phyloP scores from a whole-genome alignment of 768 basidiomycete species.

The Lactifluus piperatus region DNA sequence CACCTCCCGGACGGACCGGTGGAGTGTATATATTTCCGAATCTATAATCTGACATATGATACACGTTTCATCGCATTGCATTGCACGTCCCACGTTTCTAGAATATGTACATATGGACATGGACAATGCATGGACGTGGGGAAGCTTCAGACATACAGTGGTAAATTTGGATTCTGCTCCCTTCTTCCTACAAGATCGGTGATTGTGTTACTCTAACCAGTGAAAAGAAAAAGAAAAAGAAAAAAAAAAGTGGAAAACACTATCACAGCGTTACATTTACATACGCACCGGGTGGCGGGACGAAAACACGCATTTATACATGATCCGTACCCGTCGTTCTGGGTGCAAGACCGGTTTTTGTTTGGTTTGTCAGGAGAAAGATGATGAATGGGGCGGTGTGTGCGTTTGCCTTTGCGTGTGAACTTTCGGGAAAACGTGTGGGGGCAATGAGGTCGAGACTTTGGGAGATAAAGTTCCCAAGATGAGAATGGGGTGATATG shows the following conservation, averaged over 20 bases:
- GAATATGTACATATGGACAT: background rate
- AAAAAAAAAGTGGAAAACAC: background rate
- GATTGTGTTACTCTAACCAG: background rate
- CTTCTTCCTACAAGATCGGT: background rate
- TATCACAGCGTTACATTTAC: background rate
- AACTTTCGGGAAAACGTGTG: slow-evolving; percentile 10
- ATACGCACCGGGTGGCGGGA: background rate
- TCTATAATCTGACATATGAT: background rate
- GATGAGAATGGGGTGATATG: background rate
- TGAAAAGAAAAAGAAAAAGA: background rate
- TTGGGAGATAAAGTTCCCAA: background rate
- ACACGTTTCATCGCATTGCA: background rate
- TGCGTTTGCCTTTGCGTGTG: background rate
- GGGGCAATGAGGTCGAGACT: background rate
- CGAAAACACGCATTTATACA: slow-evolving; percentile 4
- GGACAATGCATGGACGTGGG: too few species aligned
- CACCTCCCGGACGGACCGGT: background rate
- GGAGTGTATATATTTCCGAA: background rate
- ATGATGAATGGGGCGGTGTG: background rate
- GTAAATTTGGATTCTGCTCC: background rate
- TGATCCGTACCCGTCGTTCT: slow-evolving; percentile 6
- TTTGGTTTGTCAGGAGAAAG: background rate
- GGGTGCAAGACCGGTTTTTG: slow-evolving; percentile 5
- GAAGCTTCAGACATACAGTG: background rate
- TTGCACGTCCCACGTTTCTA: background rate